Conservation (phyloP, 2,329 filamentous ascomycete species). For the Trichoderma brevicompactum region DNA sequence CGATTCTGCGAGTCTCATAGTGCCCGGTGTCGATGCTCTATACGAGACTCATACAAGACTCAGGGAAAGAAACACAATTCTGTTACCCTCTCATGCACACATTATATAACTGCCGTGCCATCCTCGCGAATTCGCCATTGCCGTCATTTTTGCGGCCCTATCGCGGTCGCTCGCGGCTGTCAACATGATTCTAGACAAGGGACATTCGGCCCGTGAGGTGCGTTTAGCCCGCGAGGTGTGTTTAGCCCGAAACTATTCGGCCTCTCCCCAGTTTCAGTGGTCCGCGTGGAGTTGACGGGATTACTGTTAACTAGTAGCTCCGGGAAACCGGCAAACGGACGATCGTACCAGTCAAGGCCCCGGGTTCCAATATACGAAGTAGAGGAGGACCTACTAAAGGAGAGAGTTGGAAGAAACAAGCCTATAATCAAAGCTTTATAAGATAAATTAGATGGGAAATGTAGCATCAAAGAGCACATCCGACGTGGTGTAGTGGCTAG, state of each 20-base stretch:
- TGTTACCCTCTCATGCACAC: not conserved
- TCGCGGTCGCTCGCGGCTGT: not conserved
- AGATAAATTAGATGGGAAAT: rapidly evolving
- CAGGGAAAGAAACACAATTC: not conserved
- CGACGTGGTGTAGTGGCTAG: constrained; percentile 31
- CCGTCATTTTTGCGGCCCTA: not conserved
- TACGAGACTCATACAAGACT: not conserved
- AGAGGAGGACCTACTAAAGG: no score
- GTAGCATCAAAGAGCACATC: constrained; percentile 18
- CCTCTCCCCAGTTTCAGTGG: constrained; percentile 17
- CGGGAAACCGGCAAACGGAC: constrained; percentile 5
- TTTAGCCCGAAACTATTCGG: constrained; percentile 18
- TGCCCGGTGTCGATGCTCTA: not conserved
- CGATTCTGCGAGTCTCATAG: constrained; percentile 16
- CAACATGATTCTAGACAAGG: constrained; percentile 18
- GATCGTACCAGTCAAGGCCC: not conserved
- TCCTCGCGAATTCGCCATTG: not conserved
- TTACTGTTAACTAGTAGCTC: not conserved
- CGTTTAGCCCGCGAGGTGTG: no score
- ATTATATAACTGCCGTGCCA: not conserved
- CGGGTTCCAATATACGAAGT: no score
- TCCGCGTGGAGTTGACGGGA: not conserved
- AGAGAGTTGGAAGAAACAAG: no score
- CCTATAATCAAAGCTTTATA: no score
- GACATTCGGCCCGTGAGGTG: constrained; percentile 18